phyloP scores from a whole-genome alignment of 2,329 filamentous ascomycete genomes.

The Moelleriella libera region DNA sequence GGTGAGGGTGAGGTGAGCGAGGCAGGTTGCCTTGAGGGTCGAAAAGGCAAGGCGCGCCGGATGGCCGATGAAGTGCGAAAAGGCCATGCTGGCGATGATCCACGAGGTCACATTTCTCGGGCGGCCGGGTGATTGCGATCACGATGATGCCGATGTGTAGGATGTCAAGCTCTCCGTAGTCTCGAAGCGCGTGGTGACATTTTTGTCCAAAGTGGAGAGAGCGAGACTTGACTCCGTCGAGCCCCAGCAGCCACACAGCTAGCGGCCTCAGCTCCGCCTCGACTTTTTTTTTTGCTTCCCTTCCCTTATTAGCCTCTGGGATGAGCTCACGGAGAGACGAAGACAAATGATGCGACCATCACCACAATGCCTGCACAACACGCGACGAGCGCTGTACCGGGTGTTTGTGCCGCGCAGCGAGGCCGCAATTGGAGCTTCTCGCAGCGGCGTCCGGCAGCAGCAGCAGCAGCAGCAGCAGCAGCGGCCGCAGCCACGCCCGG shows the following conservation, averaged over 20 bases:
- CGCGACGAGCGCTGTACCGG: slow-evolving; percentile 29
- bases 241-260: too few relatives aligned
- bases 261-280: too few relatives aligned
- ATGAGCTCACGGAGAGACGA: not conserved
- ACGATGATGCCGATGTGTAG: too few relatives aligned
- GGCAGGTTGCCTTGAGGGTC: slow-evolving; percentile 23
- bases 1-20: slow-evolving; percentile 30
- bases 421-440: not conserved
- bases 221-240: too few relatives aligned
- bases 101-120: too few relatives aligned
- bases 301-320: not conserved
- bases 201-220: too few relatives aligned
- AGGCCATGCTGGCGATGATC: not conserved
- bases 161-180: too few relatives aligned
- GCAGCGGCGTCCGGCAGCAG: too few relatives aligned
- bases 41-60: slow-evolving; percentile 21
- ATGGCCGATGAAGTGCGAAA: slow-evolving; percentile 21
- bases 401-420: slow-evolving; percentile 24
- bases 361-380: slow-evolving; percentile 25
- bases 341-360: slow-evolving; percentile 20
- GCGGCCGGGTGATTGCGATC: too few relatives aligned
- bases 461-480: too few relatives aligned
- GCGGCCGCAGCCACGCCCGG: too few relatives aligned
- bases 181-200: too few relatives aligned
- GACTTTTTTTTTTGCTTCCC: not conserved